A percentile compares a stretch with the other conserved stretches of the same genome.
Evolutionary conservation across 164 flowering plant species (phyloP).

Genomic region (Vitis labrusca): DNA sequence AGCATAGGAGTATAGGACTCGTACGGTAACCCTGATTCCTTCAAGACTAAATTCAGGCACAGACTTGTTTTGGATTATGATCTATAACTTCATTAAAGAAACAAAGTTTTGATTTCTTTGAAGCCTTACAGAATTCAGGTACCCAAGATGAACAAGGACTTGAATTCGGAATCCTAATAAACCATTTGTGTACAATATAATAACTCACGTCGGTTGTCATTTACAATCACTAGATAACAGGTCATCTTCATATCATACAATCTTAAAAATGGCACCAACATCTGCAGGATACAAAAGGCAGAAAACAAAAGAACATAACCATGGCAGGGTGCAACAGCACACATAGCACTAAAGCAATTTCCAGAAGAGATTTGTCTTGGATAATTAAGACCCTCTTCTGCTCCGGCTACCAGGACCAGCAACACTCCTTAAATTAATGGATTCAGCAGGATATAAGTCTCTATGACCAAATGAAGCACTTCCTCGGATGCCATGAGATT

Average conservation of each 20-base stretch:
- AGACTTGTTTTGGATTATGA: too few species aligned
- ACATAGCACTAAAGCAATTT: slow-evolving; percentile 8
- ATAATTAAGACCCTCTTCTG: slow-evolving; percentile 36
- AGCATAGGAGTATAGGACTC: too few species aligned
- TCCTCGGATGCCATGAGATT: slow-evolving; percentile 49
- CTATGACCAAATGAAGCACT: slow-evolving; percentile 41
- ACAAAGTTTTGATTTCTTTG: too few species aligned
- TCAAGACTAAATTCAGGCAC: too few species aligned
- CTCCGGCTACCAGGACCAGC: slow-evolving; percentile 50
- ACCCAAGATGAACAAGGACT: neutral
- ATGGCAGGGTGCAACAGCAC: neutral
- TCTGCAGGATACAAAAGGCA: slow-evolving; percentile 14
- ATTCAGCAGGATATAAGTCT: slow-evolving; percentile 39
- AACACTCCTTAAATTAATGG: slow-evolving; percentile 26
- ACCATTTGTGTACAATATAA: neutral
- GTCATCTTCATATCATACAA: slow-evolving; percentile 17
- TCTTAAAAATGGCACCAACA: slow-evolving; percentile 16
- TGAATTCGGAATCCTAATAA: neutral
- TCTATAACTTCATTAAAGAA: too few species aligned
- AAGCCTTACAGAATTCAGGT: too few species aligned
- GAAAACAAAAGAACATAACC: neutral
- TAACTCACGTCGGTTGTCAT: slow-evolving; percentile 11
- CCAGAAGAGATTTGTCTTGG: neutral
- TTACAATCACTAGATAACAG: slow-evolving; percentile 14
- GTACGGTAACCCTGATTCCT: too few species aligned